Base-by-base conservation (phyloP, 805 yeast genomes). In the Candida incommunis region DNA sequence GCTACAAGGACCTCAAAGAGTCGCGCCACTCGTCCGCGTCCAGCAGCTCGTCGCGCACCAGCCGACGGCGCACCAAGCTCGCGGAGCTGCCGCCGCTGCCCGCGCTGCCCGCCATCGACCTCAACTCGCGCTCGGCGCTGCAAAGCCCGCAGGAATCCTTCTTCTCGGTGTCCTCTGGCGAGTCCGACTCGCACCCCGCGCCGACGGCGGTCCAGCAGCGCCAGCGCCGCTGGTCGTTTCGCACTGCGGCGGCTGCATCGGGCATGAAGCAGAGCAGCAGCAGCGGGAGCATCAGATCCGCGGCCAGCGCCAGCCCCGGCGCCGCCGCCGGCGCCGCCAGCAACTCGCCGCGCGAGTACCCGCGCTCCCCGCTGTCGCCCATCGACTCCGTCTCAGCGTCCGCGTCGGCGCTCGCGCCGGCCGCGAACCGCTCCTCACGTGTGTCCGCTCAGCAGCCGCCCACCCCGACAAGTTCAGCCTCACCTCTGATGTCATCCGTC, bases 31-130 rank as follows among this genome's bases (percentile, higher is more conserved):
- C n/a, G n/a, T n/a, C n/a, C n/a, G n/a, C n/a, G 34, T 18, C 42
- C 25, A 37, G 20, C 35, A 27, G 42, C 45, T 18, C 31, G 31
- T 4, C 42, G 13, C 13, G n/a, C n/a, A n/a, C n/a, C n/a, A n/a
- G n/a, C n/a, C n/a, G 20, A 18, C 37, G 37, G 7, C 9, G n/a
- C 9, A 22, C 42, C 18, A 25, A 44, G 21, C 42, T 40, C 15
- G 45, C 47, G 3, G 44, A 44, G 29, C 27, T 45, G 18, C 49
- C 49, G 16, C 49, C 49, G 13, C 44, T 46, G 44, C 49, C 49
- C 16, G 41, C 49, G 15, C 24, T 46, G 34, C 49, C 49, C n/a
- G 24, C 45, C n/a, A 27, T 45, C 37, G 45, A 44, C 15, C 21
- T 24, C 40, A 22, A n/a, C 20, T 43, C 42, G 37, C 27, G 40